Percentiles rank a stretch among this genome's conserved stretches.
These are phyloP conservation scores for Sporothrix pallida DNA, from an alignment of 2,329 filamentous ascomycete genomes.

Conservation along the genomic window DNA sequence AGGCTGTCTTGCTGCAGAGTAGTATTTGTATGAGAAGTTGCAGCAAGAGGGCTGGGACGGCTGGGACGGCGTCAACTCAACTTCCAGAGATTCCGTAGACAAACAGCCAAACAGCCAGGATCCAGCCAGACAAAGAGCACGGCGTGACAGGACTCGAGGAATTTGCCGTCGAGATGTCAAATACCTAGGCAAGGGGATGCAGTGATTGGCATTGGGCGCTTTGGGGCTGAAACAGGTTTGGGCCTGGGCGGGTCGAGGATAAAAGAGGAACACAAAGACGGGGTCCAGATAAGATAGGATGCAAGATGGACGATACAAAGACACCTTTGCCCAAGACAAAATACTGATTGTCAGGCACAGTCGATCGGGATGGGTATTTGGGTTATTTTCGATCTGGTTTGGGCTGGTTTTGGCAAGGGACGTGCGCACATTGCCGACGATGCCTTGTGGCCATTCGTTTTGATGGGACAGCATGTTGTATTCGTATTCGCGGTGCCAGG, in stretches of 20 bases:
- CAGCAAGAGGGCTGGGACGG: background rate
- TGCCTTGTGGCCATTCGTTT: background rate
- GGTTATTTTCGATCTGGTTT: conserved; percentile 20
- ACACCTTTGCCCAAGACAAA: background rate
- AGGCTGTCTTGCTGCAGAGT: no score
- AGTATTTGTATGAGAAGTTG: background rate
- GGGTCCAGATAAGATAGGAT: background rate
- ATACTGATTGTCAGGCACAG: background rate
- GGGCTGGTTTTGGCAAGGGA: background rate
- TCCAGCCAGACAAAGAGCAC: background rate
- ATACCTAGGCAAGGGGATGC: conserved; percentile 22
- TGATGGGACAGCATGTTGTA: background rate
- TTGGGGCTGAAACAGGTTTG: conserved; percentile 32
- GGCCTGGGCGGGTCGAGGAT: conserved; percentile 26
- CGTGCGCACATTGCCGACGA: background rate
- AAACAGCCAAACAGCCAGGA: no score
- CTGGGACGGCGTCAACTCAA: no score
- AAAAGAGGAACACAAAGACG: conserved; percentile 12
- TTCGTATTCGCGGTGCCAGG: conserved; percentile 7
- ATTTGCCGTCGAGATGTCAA: conserved; percentile 15
- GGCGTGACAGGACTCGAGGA: background rate
- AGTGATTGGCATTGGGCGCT: conserved; percentile 30
- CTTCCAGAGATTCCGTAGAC: background rate
- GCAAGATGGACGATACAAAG: background rate
- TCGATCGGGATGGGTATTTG: background rate